Evolutionary conservation across 2,329 filamentous ascomycete species (phyloP).

Genomic region (Colletotrichum cordylinicola): DNA sequence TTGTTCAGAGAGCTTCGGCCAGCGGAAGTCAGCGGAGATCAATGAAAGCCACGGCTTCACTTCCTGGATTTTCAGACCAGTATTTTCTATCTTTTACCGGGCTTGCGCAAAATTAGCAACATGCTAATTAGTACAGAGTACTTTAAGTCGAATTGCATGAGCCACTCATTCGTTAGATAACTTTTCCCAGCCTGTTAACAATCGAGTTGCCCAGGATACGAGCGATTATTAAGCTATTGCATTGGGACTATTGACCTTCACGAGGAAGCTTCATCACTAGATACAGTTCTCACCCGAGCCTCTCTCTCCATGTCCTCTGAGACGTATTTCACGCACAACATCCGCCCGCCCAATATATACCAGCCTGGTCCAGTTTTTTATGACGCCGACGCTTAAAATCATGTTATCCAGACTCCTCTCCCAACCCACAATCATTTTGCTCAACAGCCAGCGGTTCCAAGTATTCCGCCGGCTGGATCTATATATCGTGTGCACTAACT

Average conservation of each 20-base stretch:
- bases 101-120: too few relatives aligned
- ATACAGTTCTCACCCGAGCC: neutral
- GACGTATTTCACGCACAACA: neutral
- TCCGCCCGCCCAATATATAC: neutral
- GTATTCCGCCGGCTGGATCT: neutral
- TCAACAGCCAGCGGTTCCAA: neutral
- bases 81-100: too few relatives aligned
- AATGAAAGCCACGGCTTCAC: neutral
- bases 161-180: neutral
- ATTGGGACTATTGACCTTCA: neutral
- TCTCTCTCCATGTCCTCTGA: neutral
- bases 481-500: slow-evolving; percentile 8
- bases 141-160: too few relatives aligned
- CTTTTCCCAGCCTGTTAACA: neutral
- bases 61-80: neutral
- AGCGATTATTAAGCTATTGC: neutral
- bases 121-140: too few relatives aligned
- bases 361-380: slow-evolving; percentile 14
- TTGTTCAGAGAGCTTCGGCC: neutral
- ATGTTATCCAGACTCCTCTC: slow-evolving; percentile 4
- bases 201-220: too few relatives aligned
- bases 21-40: neutral
- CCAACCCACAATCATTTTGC: neutral
- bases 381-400: slow-evolving; percentile 20
- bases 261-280: neutral